phyloP scores from a whole-genome alignment of 1,284 basidiomycete genomes.

The Pisolithus thermaeus region DNA sequence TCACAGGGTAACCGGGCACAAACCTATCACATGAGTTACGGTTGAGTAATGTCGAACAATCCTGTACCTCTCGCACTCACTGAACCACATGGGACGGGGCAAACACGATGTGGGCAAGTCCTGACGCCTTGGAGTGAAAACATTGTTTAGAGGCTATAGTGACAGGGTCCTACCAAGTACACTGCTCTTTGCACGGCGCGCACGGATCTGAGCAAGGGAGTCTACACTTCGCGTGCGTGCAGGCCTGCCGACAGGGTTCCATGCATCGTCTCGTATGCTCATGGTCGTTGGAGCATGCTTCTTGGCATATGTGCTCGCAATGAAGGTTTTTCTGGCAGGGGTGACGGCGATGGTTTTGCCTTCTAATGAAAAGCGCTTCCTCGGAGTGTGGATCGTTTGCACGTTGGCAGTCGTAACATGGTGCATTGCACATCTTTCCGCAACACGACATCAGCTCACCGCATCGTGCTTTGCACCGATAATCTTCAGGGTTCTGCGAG shows the following conservation, averaged over 20 bases:
- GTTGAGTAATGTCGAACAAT: background rate
- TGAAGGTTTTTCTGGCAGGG: slow-evolving; percentile 48
- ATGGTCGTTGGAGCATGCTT: slow-evolving; percentile 47
- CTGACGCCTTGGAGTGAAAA: slow-evolving; percentile 21
- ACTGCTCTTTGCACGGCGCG: slow-evolving; percentile 57
- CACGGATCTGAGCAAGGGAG: slow-evolving; percentile 50
- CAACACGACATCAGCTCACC: slow-evolving; percentile 48
- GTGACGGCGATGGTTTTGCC: slow-evolving; percentile 42
- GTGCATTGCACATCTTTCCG: slow-evolving; percentile 42
- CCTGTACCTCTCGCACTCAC: slow-evolving; percentile 33
- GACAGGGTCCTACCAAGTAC: slow-evolving; percentile 41
- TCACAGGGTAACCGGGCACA: slow-evolving; percentile 68
- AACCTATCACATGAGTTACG: slow-evolving; percentile 36
- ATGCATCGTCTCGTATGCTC: slow-evolving; percentile 44
- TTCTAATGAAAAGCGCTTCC: slow-evolving; percentile 9
- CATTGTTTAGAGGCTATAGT: background rate
- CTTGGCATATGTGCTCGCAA: slow-evolving; percentile 54
- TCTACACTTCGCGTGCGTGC: slow-evolving; percentile 46
- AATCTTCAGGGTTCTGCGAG: slow-evolving; percentile 34
- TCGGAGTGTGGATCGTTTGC: slow-evolving; percentile 16
- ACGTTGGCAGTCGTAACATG: slow-evolving; percentile 48
- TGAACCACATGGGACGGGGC: slow-evolving; percentile 66
- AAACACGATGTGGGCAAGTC: slow-evolving; percentile 49
- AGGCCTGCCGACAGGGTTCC: slow-evolving; percentile 49
- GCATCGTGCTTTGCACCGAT: slow-evolving; percentile 43